Evolutionary conservation across 1,284 basidiomycete genomes (phyloP).

Genomic region (Ganoderma sp.): DNA sequence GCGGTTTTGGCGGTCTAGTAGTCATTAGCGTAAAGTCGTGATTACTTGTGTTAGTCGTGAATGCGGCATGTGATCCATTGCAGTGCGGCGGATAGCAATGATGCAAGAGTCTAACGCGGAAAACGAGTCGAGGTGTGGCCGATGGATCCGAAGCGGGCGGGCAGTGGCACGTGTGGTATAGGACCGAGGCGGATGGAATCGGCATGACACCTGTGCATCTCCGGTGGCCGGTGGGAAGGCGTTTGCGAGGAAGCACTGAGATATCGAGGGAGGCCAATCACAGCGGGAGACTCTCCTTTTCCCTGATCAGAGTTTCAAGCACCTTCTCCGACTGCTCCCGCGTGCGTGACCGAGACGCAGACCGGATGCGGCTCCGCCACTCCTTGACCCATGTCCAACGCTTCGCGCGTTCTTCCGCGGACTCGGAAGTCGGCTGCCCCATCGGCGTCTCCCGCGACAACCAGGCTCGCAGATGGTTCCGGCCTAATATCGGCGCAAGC

Average conservation of each 20-base stretch:
- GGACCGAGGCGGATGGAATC: background rate
- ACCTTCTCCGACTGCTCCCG: constrained; percentile 34
- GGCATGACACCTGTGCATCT: constrained; percentile 1
- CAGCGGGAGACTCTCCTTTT: constrained; percentile 40
- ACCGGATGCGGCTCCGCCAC: constrained; percentile 58
- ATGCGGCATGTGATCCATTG: constrained; percentile 7
- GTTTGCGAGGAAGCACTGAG: background rate
- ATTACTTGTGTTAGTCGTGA: constrained; percentile 23
- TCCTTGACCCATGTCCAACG: constrained; percentile 67
- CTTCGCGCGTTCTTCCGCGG: constrained; percentile 46
- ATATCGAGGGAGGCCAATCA: constrained; percentile 21
- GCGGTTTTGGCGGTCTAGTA: constrained; percentile 20
- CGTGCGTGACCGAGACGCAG: constrained; percentile 50
- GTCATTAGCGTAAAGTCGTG: constrained; percentile 30
- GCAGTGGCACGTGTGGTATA: background rate
- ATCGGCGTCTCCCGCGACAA: constrained; percentile 45
- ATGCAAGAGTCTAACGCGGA: constrained; percentile 24
- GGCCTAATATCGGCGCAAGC: constrained; percentile 76
- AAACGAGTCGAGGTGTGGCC: constrained; percentile 13
- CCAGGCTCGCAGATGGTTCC: constrained; percentile 63
- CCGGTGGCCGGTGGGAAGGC: background rate
- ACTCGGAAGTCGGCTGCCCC: constrained; percentile 12
- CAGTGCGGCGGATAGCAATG: constrained; percentile 13
- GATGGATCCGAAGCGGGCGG: background rate
- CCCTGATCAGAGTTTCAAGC: constrained; percentile 38